phyloP scores from a whole-genome alignment of 2,329 filamentous ascomycete species.

The Nothophoma quercina region DNA sequence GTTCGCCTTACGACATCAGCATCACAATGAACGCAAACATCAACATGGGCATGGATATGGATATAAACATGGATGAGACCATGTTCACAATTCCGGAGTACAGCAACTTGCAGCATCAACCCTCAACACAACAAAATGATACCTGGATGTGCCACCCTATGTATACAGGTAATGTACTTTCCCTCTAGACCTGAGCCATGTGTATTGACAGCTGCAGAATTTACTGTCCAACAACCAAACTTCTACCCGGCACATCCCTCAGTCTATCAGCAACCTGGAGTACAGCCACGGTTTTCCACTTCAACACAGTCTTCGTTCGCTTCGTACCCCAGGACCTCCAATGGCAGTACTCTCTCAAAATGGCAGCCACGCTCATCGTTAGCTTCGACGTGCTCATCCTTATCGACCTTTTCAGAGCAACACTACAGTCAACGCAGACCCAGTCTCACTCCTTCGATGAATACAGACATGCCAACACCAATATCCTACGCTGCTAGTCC shows the following conservation, averaged over 20 bases:
- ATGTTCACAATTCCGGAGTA: not conserved
- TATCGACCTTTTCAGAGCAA: constrained; percentile 27
- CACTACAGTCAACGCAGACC: constrained; percentile 21
- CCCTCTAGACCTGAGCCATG: not conserved
- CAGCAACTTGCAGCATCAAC: not conserved
- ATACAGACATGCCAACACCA: constrained; percentile 5
- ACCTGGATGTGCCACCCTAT: not conserved
- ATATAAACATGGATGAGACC: not conserved
- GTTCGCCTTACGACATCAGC: not conserved
- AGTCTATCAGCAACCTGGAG: constrained; percentile 9
- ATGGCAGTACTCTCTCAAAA: constrained; percentile 29
- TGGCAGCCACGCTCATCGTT: constrained; percentile 27
- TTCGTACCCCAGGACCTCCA: constrained; percentile 26
- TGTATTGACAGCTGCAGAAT: constrained; percentile 19
- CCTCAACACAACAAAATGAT: not conserved
- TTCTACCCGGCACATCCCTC: constrained; percentile 18
- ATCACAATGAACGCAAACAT: not conserved
- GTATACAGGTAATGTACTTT: not conserved
- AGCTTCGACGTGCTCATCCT: constrained; percentile 33
- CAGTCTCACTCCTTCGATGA: constrained; percentile 19
- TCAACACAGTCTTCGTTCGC: constrained; percentile 31
- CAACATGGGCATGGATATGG: not conserved
- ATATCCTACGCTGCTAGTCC: constrained; percentile 5
- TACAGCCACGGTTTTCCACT: constrained; percentile 26
- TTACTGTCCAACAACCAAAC: constrained; percentile 8